Evolutionary conservation across 164 flowering plant genomes (phyloP).

Genomic region (Santalum album): DNA sequence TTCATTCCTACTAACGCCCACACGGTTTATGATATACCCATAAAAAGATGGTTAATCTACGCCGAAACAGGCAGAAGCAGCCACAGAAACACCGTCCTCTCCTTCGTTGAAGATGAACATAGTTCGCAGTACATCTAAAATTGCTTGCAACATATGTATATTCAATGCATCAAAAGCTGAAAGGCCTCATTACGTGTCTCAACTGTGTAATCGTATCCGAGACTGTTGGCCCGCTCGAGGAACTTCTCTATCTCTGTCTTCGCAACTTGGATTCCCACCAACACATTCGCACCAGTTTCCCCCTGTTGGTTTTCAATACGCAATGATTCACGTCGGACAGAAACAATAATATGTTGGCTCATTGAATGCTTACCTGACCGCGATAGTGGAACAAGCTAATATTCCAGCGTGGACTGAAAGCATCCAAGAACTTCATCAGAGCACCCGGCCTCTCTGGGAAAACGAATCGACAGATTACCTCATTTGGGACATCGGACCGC

Average conservation of each 20-base stretch:
- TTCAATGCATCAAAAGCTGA: conserved; percentile 67
- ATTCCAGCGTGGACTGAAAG: conserved; percentile 93
- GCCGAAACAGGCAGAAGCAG: too few relatives aligned
- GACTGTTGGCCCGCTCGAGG: conserved; percentile 32
- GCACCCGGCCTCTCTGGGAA: conserved; percentile 97
- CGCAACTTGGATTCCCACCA: conserved; percentile 91
- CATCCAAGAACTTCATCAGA: conserved; percentile 77
- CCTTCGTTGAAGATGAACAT: too few relatives aligned
- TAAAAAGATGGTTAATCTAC: too few relatives aligned
- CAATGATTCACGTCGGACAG: not conserved
- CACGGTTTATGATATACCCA: too few relatives aligned
- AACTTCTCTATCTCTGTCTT: conserved; percentile 58
- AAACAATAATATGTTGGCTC: not conserved
- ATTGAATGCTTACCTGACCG: conserved; percentile 52
- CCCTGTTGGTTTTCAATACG: conserved; percentile 42
- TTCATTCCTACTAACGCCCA: too few relatives aligned
- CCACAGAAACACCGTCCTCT: too few relatives aligned
- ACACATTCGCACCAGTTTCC: conserved; percentile 83
- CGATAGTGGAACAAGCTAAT: conserved; percentile 96
- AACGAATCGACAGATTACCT: conserved; percentile 69
- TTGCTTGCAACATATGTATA: not conserved
- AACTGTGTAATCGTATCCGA: conserved; percentile 67
- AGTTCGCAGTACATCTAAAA: too few relatives aligned
- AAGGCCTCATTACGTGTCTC: conserved; percentile 51
- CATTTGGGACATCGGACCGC: conserved; percentile 53